Conservation (phyloP, 2,329 filamentous ascomycete species). For the Colletotrichum magnum region DNA sequence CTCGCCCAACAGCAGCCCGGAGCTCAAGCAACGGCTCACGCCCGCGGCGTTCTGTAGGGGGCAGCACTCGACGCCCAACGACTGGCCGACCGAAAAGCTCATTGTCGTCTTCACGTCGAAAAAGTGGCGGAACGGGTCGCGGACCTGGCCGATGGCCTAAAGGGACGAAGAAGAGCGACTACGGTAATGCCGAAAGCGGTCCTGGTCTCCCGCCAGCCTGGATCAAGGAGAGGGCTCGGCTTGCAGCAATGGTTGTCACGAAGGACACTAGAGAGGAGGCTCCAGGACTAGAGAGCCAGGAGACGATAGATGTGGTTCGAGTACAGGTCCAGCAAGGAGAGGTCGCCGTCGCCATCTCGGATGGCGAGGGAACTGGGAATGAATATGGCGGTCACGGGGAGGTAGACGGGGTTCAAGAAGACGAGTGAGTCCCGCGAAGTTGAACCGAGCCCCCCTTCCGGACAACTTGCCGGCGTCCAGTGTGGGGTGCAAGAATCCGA, state of each 20-base stretch:
- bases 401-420: conserved; percentile 10
- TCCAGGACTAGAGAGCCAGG: conserved; percentile 15
- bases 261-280: conserved; percentile 44
- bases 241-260: conserved; percentile 10
- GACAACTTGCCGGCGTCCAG: background rate
- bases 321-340: conserved; percentile 35
- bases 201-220: conserved; percentile 74
- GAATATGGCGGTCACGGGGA: background rate
- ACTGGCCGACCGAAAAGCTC: conserved; percentile 55
- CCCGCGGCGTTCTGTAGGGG: conserved; percentile 55
- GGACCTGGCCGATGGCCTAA: conserved; percentile 78
- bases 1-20: conserved; percentile 55
- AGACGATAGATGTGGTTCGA: conserved; percentile 39
- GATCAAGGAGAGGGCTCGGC: conserved; percentile 53
- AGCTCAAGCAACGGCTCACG: conserved; percentile 53
- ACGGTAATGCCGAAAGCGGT: conserved; percentile 76
- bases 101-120: conserved; percentile 60
- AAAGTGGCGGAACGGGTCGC: conserved; percentile 73
- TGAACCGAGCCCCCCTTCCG: background rate
- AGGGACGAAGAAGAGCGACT: conserved; percentile 77
- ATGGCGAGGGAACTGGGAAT: background rate
- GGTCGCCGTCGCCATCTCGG: background rate
- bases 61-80: conserved; percentile 44
- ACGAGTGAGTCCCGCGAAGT: conserved; percentile 23
- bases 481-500: no score